phyloP scores from a whole-genome alignment of 768 basidiomycete genomes.

The Clathrus columnatus region DNA sequence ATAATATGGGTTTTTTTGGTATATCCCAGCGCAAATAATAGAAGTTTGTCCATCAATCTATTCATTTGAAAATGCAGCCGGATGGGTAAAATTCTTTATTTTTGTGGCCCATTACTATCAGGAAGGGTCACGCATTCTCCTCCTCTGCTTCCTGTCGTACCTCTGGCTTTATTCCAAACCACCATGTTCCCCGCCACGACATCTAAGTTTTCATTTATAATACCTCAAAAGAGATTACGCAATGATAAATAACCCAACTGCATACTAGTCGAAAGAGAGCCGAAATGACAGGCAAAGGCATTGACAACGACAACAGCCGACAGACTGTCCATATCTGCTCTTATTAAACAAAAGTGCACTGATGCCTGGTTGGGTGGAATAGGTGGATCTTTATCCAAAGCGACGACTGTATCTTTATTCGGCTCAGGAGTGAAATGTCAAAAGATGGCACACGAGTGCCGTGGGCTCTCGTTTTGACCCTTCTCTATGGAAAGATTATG shows the following conservation, averaged over 20 bases:
- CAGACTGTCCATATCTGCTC: conserved; percentile 10
- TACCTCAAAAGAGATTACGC: no score
- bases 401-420: conserved; percentile 4
- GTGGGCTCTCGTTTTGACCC: conserved; percentile 1
- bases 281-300: background rate
- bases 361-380: conserved; percentile 9
- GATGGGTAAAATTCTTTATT: conserved; percentile 3
- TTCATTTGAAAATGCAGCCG: conserved; percentile 4
- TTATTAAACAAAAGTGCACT: conserved; percentile 10
- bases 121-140: conserved; percentile 2
- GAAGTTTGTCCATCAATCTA: conserved; percentile 8
- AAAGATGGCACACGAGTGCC: conserved; percentile 10
- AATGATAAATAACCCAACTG: background rate
- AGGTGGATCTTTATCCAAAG: conserved; percentile 7
- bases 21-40: conserved; percentile 3
- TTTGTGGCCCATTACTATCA: conserved; percentile 7
- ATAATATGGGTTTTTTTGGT: background rate
- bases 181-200: background rate
- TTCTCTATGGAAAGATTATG: conserved; percentile 4
- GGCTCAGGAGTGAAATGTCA: conserved; percentile 9
- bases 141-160: background rate
- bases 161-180: background rate
- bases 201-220: no score
- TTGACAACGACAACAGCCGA: no score
- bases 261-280: conserved; percentile 2